Base-by-base conservation (phyloP, 306 rosid species). In the Cyclanthera cordifolia region DNA sequence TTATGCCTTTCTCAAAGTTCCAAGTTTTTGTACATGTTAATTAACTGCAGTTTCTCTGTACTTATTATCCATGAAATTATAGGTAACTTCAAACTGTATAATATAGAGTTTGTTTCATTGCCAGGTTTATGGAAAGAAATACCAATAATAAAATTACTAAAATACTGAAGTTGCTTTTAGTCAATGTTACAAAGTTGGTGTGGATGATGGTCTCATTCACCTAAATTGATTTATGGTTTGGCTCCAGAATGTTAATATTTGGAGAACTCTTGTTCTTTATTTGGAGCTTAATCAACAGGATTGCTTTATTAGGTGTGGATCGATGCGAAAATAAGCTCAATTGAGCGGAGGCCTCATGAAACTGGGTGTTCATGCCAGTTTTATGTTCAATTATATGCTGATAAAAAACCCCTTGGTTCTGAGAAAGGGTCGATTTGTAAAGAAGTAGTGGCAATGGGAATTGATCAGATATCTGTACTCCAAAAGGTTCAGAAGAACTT, bases 301-400 rank as follows among this genome's bases (percentile, higher is more conserved):
- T 69, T 28, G 55, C 56, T 66, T 73, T 64, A 52, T 39, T 37
- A 92, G 98, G 89, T 79, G 17, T 84, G 89, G 93, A 14, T 54
- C 19, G 98, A 92, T 86, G 96, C 89, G 69, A 85, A 77, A 87
- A 85, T 92, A 78, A 87, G 89, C 67, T 92, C 96, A 28, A 78
- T 92, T 3, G 86, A 85, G 76, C 82, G 98, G 79, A 86, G 74
- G 77, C 93, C 89, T 24, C 98, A 92, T 65, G 88, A 76, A 47
- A 63, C 85, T 23, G 77, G 73, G 69, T 92, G 98, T 80, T 59
- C 79, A 5, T 92, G 98, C 72, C 84, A 76, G 69, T 83, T 87
- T 79, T 88, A 82, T 67, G 85, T 92, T 52, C 87, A 84, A 81
- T 70, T 87, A 51, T 87, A 87, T 79, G 82, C 79, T 48, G 83